Conservation (phyloP, 768 basidiomycete species). For the Coprinopsis sp. region DNA sequence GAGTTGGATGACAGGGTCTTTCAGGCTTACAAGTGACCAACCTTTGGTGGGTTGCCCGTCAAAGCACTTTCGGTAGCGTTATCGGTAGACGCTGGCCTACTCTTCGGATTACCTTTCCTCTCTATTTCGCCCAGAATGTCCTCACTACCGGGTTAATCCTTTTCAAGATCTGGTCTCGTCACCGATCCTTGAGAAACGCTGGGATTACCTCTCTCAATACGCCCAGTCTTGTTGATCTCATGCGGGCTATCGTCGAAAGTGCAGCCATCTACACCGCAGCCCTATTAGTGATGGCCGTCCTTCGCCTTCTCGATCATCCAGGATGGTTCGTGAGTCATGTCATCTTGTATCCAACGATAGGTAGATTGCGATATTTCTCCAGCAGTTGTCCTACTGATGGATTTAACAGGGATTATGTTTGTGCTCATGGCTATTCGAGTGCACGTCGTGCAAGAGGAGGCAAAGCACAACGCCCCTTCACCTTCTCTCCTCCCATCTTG, state of each 20-base stretch:
- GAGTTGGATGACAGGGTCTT: slow-evolving; percentile 6
- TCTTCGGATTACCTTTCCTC: slow-evolving; percentile 22
- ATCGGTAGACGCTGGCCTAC: slow-evolving; percentile 1
- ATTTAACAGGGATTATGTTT: slow-evolving; percentile 25
- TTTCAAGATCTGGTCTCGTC: slow-evolving; percentile 22
- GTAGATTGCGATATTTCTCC: slow-evolving; percentile 12
- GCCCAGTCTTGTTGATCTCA: slow-evolving; percentile 16
- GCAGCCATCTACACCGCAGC: slow-evolving; percentile 27
- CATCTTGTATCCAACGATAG: slow-evolving; percentile 26
- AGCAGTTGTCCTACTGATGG: neutral
- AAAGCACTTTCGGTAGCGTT: neutral
- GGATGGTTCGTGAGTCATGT: slow-evolving; percentile 23
- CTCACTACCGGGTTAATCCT: slow-evolving; percentile 27
- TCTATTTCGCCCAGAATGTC: slow-evolving; percentile 24
- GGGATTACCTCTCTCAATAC: slow-evolving; percentile 13
- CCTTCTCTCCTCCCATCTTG: slow-evolving; percentile 3
- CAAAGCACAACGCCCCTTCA: neutral
- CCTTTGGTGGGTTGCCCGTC: slow-evolving; percentile 22
- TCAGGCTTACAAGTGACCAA: slow-evolving; percentile 10
- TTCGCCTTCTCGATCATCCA: slow-evolving; percentile 20
- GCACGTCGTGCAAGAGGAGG: slow-evolving; percentile 15
- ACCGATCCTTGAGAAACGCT: slow-evolving; percentile 15
- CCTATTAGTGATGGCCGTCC: slow-evolving; percentile 23
- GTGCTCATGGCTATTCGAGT: slow-evolving; percentile 27
- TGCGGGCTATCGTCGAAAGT: slow-evolving; percentile 28